Conservation (phyloP, 805 yeast species). For the Clavispora asparagi region DNA sequence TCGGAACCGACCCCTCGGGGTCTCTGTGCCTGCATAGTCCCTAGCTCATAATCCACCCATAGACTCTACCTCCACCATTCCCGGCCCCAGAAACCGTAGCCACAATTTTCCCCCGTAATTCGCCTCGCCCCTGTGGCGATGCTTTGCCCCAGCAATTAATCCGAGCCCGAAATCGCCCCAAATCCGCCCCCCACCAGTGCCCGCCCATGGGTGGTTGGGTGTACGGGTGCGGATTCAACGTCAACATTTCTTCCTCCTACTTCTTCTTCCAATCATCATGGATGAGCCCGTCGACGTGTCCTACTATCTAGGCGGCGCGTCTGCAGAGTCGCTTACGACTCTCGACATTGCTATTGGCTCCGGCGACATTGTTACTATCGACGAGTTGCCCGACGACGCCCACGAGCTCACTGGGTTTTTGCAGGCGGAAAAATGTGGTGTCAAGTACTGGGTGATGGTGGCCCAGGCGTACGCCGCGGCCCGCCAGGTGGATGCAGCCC, state of each 20-base stretch:
- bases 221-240: neutral
- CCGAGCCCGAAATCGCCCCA: too few relatives aligned
- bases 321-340: slow-evolving; percentile 22
- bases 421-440: slow-evolving; percentile 72
- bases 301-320: slow-evolving; percentile 30
- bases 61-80: too few relatives aligned
- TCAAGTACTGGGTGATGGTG: slow-evolving; percentile 78
- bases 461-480: slow-evolving; percentile 74
- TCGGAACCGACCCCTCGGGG: too few relatives aligned
- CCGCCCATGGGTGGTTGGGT: neutral
- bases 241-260: neutral
- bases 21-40: neutral
- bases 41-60: too few relatives aligned
- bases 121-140: too few relatives aligned
- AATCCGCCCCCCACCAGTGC: too few relatives aligned
- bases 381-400: slow-evolving; percentile 87
- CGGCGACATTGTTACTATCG: slow-evolving; percentile 77
- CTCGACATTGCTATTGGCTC: slow-evolving; percentile 72
- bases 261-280: slow-evolving; percentile 5
- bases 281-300: slow-evolving; percentile 18
- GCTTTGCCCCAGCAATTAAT: too few relatives aligned
- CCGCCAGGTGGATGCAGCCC: slow-evolving; percentile 55
- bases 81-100: too few relatives aligned
- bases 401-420: slow-evolving; percentile 73
- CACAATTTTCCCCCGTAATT: too few relatives aligned